Evolutionary conservation across 2,329 filamentous ascomycete species (phyloP).

Genomic region (Diplodia scrobiculata): DNA sequence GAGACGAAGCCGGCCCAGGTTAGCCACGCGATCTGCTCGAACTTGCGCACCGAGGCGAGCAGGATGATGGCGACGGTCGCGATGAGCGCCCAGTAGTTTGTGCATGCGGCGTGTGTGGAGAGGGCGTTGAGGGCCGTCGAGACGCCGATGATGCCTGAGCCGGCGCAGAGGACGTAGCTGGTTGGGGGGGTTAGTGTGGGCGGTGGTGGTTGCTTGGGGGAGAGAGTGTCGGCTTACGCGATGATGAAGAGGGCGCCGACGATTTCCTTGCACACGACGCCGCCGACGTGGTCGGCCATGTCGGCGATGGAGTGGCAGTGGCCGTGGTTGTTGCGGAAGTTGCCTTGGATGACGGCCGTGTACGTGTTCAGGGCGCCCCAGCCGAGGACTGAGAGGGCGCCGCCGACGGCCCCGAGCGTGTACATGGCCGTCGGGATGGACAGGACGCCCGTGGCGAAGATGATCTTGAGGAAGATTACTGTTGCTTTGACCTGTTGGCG

Average conservation of each 20-base stretch:
- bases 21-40: conserved; percentile 63
- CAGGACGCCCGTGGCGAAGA: conserved; percentile 55
- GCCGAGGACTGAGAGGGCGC: conserved; percentile 52
- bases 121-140: conserved; percentile 63
- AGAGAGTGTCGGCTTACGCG: conserved; percentile 36
- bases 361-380: conserved; percentile 56
- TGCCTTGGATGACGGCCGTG: conserved; percentile 53
- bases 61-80: conserved; percentile 55
- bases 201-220: neutral
- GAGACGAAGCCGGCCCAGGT: conserved; percentile 63
- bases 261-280: conserved; percentile 55
- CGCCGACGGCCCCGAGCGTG: conserved; percentile 52
- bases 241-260: conserved; percentile 60
- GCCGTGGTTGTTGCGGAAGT: conserved; percentile 56
- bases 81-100: conserved; percentile 60
- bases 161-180: conserved; percentile 57
- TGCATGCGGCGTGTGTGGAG: conserved; percentile 60
- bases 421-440: conserved; percentile 55
- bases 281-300: conserved; percentile 61
- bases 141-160: conserved; percentile 61
- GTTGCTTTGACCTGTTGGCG: conserved; percentile 21
- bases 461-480: conserved; percentile 36
- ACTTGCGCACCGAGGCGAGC: conserved; percentile 59
- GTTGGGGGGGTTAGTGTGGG: too few species aligned
- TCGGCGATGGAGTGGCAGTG: conserved; percentile 59